Evolutionary conservation across 768 basidiomycete species (phyloP).

Genomic region (Termitomyces titanicus): DNA sequence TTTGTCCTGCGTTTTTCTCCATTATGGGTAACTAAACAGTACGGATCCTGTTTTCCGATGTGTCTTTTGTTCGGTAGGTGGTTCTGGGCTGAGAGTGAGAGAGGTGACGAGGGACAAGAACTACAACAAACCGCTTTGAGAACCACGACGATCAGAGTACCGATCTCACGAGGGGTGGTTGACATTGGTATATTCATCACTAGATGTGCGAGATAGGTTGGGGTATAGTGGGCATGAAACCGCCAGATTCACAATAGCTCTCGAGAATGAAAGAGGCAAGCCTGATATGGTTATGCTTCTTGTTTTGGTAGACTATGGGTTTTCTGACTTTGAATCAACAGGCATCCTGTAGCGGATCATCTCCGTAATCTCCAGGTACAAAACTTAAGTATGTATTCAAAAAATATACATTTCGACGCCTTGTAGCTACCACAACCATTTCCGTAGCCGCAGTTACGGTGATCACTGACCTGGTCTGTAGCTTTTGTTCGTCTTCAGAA

Average conservation of each 20-base stretch:
- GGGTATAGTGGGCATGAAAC: conserved; percentile 11
- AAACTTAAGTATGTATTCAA: background rate
- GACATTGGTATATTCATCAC: conserved; percentile 40
- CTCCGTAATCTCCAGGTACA: no score
- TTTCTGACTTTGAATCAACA: background rate
- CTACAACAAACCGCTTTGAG: conserved; percentile 79
- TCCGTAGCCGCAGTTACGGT: conserved; percentile 5
- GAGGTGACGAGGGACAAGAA: conserved; percentile 8
- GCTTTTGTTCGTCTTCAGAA: conserved; percentile 51
- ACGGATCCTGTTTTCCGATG: conserved; percentile 97
- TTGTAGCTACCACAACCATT: conserved; percentile 7
- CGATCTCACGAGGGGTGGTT: conserved; percentile 68
- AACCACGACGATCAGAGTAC: conserved; percentile 90
- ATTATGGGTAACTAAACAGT: conserved; percentile 77
- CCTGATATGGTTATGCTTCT: background rate
- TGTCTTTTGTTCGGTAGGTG: conserved; percentile 89
- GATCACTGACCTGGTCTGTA: conserved; percentile 50
- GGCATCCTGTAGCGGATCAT: no score
- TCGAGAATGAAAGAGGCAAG: conserved; percentile 1
- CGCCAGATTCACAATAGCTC: background rate
- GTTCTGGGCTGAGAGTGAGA: conserved; percentile 45
- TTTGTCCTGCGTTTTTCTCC: conserved; percentile 85
- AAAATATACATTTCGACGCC: background rate
- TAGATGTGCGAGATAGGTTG: background rate
- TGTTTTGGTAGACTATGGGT: background rate